Percentiles rank a stretch among this genome's conserved stretches.
Evolutionary conservation across 352 stramenopile genomes (phyloP).

Genomic region (Phytopythium mirpurense): DNA sequence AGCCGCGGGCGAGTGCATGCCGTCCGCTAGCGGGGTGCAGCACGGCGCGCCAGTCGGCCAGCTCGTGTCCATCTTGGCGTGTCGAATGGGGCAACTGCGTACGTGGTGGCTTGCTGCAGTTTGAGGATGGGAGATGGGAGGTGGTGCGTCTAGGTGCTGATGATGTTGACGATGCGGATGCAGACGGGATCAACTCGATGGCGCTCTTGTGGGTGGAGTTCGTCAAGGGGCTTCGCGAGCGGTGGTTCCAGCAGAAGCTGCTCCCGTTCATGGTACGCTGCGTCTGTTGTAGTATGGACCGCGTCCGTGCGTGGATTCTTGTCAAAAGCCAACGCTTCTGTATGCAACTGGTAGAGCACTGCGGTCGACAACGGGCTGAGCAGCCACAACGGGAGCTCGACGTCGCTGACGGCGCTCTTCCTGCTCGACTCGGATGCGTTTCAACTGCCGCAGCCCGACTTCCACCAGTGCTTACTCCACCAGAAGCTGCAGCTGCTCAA

Average conservation of each 20-base stretch:
- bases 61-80: conserved; percentile 62
- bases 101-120: conserved; percentile 16
- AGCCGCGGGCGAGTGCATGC: conserved; percentile 1
- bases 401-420: conserved; percentile 45
- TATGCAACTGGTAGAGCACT: conserved; percentile 19
- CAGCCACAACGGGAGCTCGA: conserved; percentile 26
- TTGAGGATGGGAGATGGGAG: not conserved
- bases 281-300: no score
- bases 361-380: conserved; percentile 15
- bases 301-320: no score
- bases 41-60: conserved; percentile 60
- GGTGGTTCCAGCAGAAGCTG: conserved; percentile 59
- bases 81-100: conserved; percentile 67
- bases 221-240: conserved; percentile 65
- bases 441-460: conserved; percentile 53
- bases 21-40: conserved; percentile 18
- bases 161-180: conserved; percentile 11
- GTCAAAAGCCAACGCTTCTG: no score
- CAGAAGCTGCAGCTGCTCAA: conserved; percentile 83
- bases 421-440: conserved; percentile 42
- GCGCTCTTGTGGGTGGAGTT: conserved; percentile 81
- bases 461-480: conserved; percentile 68
- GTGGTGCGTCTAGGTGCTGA: not conserved
- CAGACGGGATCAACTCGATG: conserved; percentile 73
- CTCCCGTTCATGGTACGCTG: conserved; percentile 64